Base-by-base conservation (phyloP, 768 basidiomycete species). In the Dictyophora rubrovolvata region DNA sequence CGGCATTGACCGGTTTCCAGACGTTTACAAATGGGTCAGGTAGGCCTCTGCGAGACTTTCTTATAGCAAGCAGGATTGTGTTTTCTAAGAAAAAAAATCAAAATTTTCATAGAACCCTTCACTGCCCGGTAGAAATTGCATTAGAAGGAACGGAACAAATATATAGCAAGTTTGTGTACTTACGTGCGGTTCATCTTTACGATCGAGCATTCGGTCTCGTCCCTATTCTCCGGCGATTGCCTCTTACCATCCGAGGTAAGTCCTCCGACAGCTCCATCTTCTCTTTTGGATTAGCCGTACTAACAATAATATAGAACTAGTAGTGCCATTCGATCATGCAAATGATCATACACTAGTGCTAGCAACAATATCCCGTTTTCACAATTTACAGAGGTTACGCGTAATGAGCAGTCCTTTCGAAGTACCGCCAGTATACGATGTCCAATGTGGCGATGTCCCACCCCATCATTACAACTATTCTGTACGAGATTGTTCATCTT, bases 401-500 rank as follows among this genome's bases (percentile, higher is more conserved):
- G 50, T 59, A 51, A 36, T 47, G 36, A 36, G 57, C 34, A 59
- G 57, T 59, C 57, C 12, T 20, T 59, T 59, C n/a, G 57, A 59
- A 36, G 48, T 59, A 21, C 33, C 50, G 6, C 57, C 57, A 4
- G 57, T 47, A 16, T 23, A 33, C 34, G 49, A 51, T 14, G 35
- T 20, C 1, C 1, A 33, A 20, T 33, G 33, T 28, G 23, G 18
- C 11, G 57, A 59, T 21, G 34, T 59, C 6, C 57, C 57, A 7
- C 57, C 57, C 10, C 57, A 59, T 21, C 57, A 59, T 22, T 52
- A 51, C 28, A 37, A 16, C 2, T 59, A 59, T 21, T 59, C 57
- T 52, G 57, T 59, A 21, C 34, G 57, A 46, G 21, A 37, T 34
- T 21, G 33, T 17, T 20, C 17, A 22, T 46, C 7, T 17, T 47